These are phyloP conservation scores for Pyricularia pennisetigena DNA, from an alignment of 2,329 filamentous ascomycete species.

Conservation along the genomic window DNA sequence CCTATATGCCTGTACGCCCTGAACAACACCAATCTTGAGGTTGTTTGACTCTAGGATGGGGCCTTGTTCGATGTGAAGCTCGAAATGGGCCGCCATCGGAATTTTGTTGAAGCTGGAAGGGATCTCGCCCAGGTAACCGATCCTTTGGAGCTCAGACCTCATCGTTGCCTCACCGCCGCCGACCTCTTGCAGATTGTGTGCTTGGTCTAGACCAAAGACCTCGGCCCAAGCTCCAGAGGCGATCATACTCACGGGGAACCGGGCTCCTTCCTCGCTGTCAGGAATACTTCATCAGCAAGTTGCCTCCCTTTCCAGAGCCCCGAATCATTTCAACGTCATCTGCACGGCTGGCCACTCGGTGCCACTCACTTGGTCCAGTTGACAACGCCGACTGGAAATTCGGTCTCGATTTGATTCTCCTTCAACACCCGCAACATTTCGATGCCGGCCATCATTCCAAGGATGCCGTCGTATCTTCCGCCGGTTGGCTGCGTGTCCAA, in stretches of 20 bases:
- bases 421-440: slow-evolving; percentile 62
- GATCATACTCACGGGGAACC: slow-evolving; percentile 68
- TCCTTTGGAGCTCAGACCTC: slow-evolving; percentile 59
- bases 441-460: slow-evolving; percentile 63
- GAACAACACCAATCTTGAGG: slow-evolving; percentile 59
- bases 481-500: slow-evolving; percentile 55
- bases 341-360: slow-evolving; percentile 24
- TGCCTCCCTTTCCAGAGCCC: background rate
- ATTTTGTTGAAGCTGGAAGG: slow-evolving; percentile 46
- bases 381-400: slow-evolving; percentile 62
- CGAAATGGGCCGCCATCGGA: slow-evolving; percentile 69
- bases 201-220: slow-evolving; percentile 49
- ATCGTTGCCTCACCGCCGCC: slow-evolving; percentile 50
- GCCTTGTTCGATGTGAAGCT: slow-evolving; percentile 79
- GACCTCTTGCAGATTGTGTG: slow-evolving; percentile 54
- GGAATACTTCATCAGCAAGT: background rate
- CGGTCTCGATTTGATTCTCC: slow-evolving; percentile 58
- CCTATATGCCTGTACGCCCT: slow-evolving; percentile 64
- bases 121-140: slow-evolving; percentile 55
- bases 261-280: slow-evolving; percentile 64
- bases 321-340: slow-evolving; percentile 45
- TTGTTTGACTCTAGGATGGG: slow-evolving; percentile 58
- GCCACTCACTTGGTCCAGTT: slow-evolving; percentile 61
- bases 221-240: slow-evolving; percentile 70
- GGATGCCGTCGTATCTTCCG: slow-evolving; percentile 66